Evolutionary conservation across 2,329 filamentous ascomycete species (phyloP), one percentile per base, ranked within the genome.

Genomic region (Tolypocladium ovalisporum): DNA sequence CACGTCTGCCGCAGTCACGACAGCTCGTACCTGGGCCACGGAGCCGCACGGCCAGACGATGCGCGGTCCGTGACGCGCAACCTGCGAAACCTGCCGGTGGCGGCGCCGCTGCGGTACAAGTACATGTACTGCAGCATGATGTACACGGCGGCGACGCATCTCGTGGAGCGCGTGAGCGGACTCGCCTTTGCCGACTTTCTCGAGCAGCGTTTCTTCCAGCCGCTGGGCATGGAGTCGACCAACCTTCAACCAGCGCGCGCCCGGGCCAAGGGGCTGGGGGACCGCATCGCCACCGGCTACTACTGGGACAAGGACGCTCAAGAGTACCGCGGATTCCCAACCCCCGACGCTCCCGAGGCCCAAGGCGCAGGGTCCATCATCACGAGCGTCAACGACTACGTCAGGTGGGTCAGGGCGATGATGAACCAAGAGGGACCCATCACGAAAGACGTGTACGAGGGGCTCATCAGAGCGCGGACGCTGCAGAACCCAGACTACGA

Each of bases 361-460:
- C 64, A 70, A 52, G 68, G 68, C 0, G 68, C 68, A 0, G 67
- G 68, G 2, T 68, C 64, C 1, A 57, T 70, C 6, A 55, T 69
- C 12, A 61, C 67, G 1, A 69, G 62, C 6, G 66, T 60, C 9
- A 64, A 63, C 24, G 68, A 70, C 54, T 66, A 66, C 51, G 57
- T 68, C 57, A 68, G 64, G 54, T 70, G 62, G 56, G 59, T 70
- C 52, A 61, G 62, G 37, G 66, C 67, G 0, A 52, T 70, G 37
- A 59, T 70, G 57, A 63, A 66, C 49, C 58, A 42, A 0, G 54
- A 66, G 22, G 58, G 54, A 0, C 67, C 65, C 0, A 62, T 70
- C 17, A 66, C 56, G 5, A 61, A 67, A 0, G 56, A 57, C 7
- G 47, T 70, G 0, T 65, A 65, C 36, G 27, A 60, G n/a, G 66